phyloP scores from a whole-genome alignment of 1,139 yeast genomes.

The Zygosaccharomyces sapae region DNA sequence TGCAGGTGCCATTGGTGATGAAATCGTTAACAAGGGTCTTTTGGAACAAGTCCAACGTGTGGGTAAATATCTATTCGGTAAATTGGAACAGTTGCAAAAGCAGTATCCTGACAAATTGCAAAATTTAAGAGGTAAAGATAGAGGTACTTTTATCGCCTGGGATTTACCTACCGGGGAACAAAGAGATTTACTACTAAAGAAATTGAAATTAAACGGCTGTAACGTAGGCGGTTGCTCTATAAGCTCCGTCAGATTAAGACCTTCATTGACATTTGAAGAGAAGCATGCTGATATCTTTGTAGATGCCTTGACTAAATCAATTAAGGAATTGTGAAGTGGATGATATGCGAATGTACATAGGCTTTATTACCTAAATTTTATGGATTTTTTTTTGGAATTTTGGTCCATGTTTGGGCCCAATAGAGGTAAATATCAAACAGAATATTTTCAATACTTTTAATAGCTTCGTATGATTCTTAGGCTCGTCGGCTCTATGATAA shows the following conservation, averaged over 20 bases:
- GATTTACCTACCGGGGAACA: conserved; percentile 46
- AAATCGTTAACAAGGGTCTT: conserved; percentile 50
- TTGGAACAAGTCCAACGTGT: conserved; percentile 50
- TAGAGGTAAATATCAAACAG: no score
- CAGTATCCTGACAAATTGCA: conserved; percentile 45
- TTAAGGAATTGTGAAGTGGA: conserved; percentile 14
- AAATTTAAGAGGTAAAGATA: conserved; percentile 61
- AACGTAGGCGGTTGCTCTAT: conserved; percentile 76
- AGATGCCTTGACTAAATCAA: conserved; percentile 43
- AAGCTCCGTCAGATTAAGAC: conserved; percentile 61
- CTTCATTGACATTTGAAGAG: conserved; percentile 61
- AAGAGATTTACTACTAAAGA: conserved; percentile 51
- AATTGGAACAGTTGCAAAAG: conserved; percentile 43
- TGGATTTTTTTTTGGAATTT: no score
- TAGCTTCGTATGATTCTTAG: not conserved
- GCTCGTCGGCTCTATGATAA: not conserved
- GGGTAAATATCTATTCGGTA: conserved; percentile 55
- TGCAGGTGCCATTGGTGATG: conserved; percentile 61
- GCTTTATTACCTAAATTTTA: not conserved
- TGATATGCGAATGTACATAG: not conserved
- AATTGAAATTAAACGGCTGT: conserved; percentile 53
- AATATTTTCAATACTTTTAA: no score
- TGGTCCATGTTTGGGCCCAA: no score
- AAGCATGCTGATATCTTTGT: conserved; percentile 63
- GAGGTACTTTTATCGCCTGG: conserved; percentile 75